Evolutionary conservation across 495 filamentous ascomycete species (phyloP), one percentile per base, ranked within the genome.

Genomic region (Penicillium fimorum): DNA sequence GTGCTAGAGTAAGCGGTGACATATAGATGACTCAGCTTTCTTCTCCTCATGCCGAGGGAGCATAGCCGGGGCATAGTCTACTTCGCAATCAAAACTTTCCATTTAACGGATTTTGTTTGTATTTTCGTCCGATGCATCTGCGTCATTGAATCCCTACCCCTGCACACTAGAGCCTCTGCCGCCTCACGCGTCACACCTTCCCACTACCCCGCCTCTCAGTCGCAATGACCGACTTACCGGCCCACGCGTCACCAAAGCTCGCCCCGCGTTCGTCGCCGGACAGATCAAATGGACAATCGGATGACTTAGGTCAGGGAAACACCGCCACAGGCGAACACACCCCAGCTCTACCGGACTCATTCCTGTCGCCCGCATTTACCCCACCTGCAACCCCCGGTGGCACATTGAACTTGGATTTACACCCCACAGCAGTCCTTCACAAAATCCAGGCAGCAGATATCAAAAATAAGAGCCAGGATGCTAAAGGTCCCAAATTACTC

Each of bases 321-420:
- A 57, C 61, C 37, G 60, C 55, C 27, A 60, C 49, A 50, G 62
- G 48, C 49, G 62, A 55, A 63, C 65, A 60, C 43, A 75, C 76
- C 27, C 68, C 77, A 44, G 67, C 73, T 30, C 58, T 81, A 8
- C 82, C 81, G 1, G 75, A 71, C 7, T 79, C 73, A 8, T 76
- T 91, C 30, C 73, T 94, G 24, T 89, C 85, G 41, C 90, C 90
- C 0, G 84, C 84, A 43, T 91, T 92, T 70, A 92, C 90, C 20
- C 90, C 90, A 6, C 89, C 89, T 18, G 69, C 74, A n/a, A 83
- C 83, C 5, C 90, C 89, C 2, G 88, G 88, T 2, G 85, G 86
- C 5, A 82, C 80, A 48, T 71, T 82, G 41, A 84, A 69, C 32
- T 17, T 64, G 20, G 57, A 55, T 41, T 30, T 55, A 12, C 66